Percentiles rank a stretch among this genome's conserved stretches.
Conservation (phyloP, 2,329 filamentous ascomycete genomes). For the Scopulariopsis brevicaulis region DNA sequence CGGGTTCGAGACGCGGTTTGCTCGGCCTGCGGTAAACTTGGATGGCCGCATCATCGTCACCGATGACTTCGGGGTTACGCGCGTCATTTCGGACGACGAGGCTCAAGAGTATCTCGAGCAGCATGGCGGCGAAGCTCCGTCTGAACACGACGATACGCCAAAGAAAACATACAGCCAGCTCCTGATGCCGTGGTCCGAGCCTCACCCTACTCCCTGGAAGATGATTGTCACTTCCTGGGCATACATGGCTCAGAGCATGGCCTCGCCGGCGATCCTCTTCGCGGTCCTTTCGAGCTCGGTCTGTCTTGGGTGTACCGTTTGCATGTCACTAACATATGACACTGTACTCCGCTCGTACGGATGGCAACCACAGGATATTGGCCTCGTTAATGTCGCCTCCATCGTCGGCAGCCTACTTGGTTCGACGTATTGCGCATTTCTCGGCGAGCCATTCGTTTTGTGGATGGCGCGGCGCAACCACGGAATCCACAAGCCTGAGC, state of each 20-base stretch:
- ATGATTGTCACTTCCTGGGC: slow-evolving; percentile 8
- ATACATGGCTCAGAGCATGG: slow-evolving; percentile 11
- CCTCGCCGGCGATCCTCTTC: slow-evolving; percentile 23
- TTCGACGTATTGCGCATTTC: slow-evolving; percentile 11
- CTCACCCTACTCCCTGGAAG: slow-evolving; percentile 7
- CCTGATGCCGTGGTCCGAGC: slow-evolving; percentile 15
- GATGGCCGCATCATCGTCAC: slow-evolving; percentile 22
- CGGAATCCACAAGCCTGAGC: slow-evolving; percentile 12
- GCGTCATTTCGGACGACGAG: slow-evolving; percentile 17
- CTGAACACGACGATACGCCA: not conserved
- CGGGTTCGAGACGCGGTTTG: slow-evolving; percentile 26
- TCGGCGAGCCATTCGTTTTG: slow-evolving; percentile 10
- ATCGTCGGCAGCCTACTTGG: slow-evolving; percentile 27
- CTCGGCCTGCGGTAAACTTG: slow-evolving; percentile 18
- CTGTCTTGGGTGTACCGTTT: slow-evolving; percentile 21
- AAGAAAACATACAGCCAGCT: slow-evolving; percentile 15
- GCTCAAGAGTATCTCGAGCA: slow-evolving; percentile 12
- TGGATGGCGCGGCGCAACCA: slow-evolving; percentile 11
- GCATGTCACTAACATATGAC: slow-evolving; percentile 24
- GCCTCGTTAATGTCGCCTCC: slow-evolving; percentile 34
- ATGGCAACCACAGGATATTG: slow-evolving; percentile 20
- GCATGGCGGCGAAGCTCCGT: not conserved
- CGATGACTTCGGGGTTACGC: slow-evolving; percentile 24
- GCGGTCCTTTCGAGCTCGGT: slow-evolving; percentile 23
- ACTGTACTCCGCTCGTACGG: slow-evolving; percentile 20